phyloP scores from a whole-genome alignment of 768 basidiomycete genomes.

The Dictyophora rubrovolvata region DNA sequence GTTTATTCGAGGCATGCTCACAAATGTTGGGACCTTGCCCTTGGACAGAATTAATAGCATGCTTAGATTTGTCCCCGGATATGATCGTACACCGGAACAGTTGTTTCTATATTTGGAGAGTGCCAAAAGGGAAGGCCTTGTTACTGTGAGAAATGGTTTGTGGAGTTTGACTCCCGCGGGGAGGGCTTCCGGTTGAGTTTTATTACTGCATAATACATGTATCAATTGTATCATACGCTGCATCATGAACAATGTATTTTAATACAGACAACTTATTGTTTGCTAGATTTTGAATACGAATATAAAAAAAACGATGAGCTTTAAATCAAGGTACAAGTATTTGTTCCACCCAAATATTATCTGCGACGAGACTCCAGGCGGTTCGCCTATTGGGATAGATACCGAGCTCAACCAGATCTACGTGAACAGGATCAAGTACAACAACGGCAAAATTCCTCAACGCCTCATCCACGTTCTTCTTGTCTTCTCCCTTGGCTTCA shows the following conservation, averaged over 20 bases:
- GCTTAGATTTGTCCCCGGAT: slow-evolving; percentile 76
- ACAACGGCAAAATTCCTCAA: slow-evolving; percentile 61
- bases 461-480: slow-evolving; percentile 41
- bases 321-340: slow-evolving; percentile 49
- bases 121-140: slow-evolving; percentile 65
- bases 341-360: slow-evolving; percentile 46
- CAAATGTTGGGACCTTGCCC: slow-evolving; percentile 67
- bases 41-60: slow-evolving; percentile 82
- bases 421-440: slow-evolving; percentile 56
- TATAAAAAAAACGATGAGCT: neutral
- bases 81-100: slow-evolving; percentile 73
- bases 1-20: slow-evolving; percentile 91
- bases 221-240: neutral
- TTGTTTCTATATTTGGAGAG: slow-evolving; percentile 73
- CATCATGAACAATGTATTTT: neutral
- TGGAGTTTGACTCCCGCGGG: slow-evolving; percentile 39
- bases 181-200: neutral
- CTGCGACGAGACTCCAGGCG: slow-evolving; percentile 34
- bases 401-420: slow-evolving; percentile 60
- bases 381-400: slow-evolving; percentile 49
- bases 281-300: neutral
- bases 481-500: slow-evolving; percentile 30
- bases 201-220: neutral
- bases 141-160: slow-evolving; percentile 57
- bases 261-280: neutral